phyloP scores from a whole-genome alignment of 345 rosid species.

The Eutrema yunnanense region DNA sequence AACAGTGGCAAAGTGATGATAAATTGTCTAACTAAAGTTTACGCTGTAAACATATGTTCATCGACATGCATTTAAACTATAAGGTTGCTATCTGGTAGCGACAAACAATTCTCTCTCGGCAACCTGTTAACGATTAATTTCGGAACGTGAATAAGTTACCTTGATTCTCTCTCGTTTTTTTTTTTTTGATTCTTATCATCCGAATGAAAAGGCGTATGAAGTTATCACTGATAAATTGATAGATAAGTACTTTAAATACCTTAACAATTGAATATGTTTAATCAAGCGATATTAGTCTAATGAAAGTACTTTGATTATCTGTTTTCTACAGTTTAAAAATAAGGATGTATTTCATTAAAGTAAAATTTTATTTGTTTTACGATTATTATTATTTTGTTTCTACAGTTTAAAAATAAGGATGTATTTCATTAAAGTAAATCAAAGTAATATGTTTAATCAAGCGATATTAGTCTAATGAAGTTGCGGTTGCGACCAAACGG shows the following conservation, averaged over 20 bases:
- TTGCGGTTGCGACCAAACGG: too few species aligned
- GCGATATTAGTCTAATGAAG: too few species aligned
- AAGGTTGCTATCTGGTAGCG: background rate
- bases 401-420: too few species aligned
- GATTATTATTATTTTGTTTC: background rate
- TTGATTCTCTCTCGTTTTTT: background rate
- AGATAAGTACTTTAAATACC: constrained; percentile 5
- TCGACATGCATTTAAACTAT: background rate
- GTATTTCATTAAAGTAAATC: too few species aligned
- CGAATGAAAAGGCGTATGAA: constrained; percentile 10
- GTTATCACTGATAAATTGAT: constrained; percentile 14
- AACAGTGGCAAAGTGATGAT: background rate
- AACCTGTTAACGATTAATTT: background rate
- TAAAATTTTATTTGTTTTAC: background rate
- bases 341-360: background rate
- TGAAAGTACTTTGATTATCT: background rate
- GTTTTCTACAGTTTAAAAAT: background rate
- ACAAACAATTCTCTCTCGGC: background rate
- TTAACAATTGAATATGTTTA: background rate
- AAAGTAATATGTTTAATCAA: too few species aligned
- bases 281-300: background rate
- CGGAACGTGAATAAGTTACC: background rate
- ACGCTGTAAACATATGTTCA: background rate
- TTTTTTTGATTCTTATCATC: background rate
- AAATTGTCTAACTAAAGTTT: background rate